These are phyloP conservation scores for Blastobotrys apis DNA, from an alignment of 1,139 yeast genomes.

Conservation along the genomic window DNA sequence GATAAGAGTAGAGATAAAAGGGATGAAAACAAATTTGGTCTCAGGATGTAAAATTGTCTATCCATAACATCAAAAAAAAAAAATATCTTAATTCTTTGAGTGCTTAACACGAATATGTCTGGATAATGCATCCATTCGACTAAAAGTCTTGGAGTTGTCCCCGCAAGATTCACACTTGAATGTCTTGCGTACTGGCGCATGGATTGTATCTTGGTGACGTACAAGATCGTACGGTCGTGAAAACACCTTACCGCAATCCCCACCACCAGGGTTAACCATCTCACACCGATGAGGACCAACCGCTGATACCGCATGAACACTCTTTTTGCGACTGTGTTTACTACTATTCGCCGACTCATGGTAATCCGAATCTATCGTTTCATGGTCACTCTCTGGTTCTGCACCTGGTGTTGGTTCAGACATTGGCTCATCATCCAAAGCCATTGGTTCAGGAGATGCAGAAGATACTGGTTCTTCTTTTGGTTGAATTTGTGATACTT, in stretches of 20 bases:
- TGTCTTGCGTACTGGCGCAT: constrained; percentile 79
- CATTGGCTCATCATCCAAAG: background rate
- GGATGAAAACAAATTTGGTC: no score
- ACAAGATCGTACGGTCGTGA: constrained; percentile 92
- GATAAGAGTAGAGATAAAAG: no score
- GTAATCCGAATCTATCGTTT: background rate
- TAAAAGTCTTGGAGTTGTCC: constrained; percentile 74
- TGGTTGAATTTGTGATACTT: background rate
- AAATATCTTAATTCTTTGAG: no score
- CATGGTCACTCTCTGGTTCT: background rate
- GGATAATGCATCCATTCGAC: constrained; percentile 91
- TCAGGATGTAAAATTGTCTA: no score
- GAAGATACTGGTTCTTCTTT: background rate
- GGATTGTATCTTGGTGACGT: constrained; percentile 94
- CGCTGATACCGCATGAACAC: constrained; percentile 25
- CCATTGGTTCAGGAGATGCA: background rate
- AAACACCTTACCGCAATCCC: constrained; percentile 73
- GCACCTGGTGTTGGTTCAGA: background rate
- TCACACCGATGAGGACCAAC: constrained; percentile 49
- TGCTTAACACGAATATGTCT: constrained; percentile 91
- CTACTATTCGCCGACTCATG: background rate
- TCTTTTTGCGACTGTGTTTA: background rate
- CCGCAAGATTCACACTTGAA: constrained; percentile 83
- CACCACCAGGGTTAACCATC: constrained; percentile 55
- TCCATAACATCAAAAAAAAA: no score